phyloP scores from a whole-genome alignment of 805 yeast species.

The Teunomyces barrocoloradensis region DNA sequence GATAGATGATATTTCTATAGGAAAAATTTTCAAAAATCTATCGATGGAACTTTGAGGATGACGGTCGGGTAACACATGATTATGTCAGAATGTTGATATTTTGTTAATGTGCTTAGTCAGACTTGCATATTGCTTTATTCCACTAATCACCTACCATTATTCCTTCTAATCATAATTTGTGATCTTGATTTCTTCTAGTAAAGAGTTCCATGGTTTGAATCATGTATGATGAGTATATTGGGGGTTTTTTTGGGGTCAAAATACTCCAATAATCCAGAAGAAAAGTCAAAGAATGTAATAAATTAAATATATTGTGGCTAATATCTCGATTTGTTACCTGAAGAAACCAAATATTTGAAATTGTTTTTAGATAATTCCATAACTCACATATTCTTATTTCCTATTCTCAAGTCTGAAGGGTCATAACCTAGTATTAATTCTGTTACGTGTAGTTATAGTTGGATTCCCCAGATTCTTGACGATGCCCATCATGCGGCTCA shows the following conservation, averaged over 20 bases:
- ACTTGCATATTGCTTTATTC: background rate
- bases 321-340: background rate
- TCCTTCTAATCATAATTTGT: background rate
- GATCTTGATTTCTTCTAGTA: too few species aligned
- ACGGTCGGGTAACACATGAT: conserved; percentile 11
- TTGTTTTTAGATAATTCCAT: background rate
- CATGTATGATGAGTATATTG: too few species aligned
- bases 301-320: background rate
- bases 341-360: background rate
- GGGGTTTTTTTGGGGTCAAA: too few species aligned
- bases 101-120: background rate
- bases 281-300: background rate
- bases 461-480: conserved; percentile 3
- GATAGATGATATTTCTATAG: conserved; percentile 4
- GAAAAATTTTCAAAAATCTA: conserved; percentile 10
- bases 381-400: accelerated
- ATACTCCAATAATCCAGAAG: too few species aligned
- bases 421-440: background rate
- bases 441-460: background rate
- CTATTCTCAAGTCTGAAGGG: too few species aligned
- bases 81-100: background rate
- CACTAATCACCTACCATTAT: background rate
- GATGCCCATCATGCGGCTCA: conserved; percentile 14
- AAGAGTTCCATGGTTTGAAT: too few species aligned
- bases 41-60: background rate